Percentiles rank a stretch among this genome's conserved stretches.
These are phyloP conservation scores for Tricholoma hemisulphureum DNA, from an alignment of 768 basidiomycete species.

Conservation along the genomic window DNA sequence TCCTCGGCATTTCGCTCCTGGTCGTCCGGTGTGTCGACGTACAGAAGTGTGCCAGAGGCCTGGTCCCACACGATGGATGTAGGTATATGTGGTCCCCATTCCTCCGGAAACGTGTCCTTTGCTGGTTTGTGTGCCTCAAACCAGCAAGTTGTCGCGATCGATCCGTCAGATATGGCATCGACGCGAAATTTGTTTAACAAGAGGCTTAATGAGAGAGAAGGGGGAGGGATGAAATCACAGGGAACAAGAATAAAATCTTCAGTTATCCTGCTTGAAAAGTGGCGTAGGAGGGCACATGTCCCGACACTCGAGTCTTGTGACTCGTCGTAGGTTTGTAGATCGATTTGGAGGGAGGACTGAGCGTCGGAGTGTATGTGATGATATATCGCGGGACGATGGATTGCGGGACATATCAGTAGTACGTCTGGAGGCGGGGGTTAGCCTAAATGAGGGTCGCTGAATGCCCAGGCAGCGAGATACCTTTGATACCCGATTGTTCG, in stretches of 20 bases:
- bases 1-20: conserved; percentile 68
- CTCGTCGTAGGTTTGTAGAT: conserved; percentile 80
- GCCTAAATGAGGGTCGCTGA: conserved; percentile 2
- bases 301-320: conserved; percentile 63
- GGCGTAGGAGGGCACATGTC: conserved; percentile 72
- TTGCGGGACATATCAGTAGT: conserved; percentile 78
- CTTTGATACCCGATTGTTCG: conserved; percentile 81
- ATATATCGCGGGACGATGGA: conserved; percentile 72
- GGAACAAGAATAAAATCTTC: conserved; percentile 88
- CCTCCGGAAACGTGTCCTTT: conserved; percentile 56
- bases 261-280: conserved; percentile 73
- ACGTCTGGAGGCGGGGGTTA: conserved; percentile 55
- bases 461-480: conserved; percentile 37
- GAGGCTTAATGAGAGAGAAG: conserved; percentile 61
- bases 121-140: conserved; percentile 50
- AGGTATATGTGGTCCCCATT: conserved; percentile 56
- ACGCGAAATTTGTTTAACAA: conserved; percentile 83
- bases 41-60: conserved; percentile 59
- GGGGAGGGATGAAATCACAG: conserved; percentile 86
- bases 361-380: conserved; percentile 80
- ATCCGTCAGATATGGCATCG: conserved; percentile 60
- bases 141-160: conserved; percentile 69
- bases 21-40: conserved; percentile 71
- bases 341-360: conserved; percentile 61
- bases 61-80: conserved; percentile 70